phyloP scores from a whole-genome alignment of 345 rosid genomes.

The Lenwebbia sp. region DNA sequence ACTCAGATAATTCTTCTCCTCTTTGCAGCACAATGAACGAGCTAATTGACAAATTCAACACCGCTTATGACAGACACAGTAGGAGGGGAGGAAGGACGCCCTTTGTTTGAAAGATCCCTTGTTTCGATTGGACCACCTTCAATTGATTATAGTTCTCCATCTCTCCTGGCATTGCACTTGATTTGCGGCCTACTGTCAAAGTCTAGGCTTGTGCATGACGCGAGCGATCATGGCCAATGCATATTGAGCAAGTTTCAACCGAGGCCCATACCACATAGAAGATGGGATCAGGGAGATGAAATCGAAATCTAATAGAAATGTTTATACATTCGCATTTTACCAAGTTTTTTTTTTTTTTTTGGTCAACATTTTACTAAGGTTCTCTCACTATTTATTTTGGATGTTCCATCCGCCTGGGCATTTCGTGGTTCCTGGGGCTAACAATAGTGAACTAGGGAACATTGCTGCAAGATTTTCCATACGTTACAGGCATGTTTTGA shows the following conservation, averaged over 20 bases:
- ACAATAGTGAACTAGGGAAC: background rate
- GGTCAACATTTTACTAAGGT: background rate
- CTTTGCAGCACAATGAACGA: constrained; percentile 84
- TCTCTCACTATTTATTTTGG: background rate
- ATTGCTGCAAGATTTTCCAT: background rate
- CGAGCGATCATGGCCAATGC: background rate
- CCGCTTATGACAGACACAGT: constrained; percentile 81
- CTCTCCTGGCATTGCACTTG: background rate
- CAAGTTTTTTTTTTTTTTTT: no score
- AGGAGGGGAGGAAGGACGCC: constrained; percentile 90
- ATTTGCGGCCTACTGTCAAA: background rate
- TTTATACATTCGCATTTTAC: background rate
- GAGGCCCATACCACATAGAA: background rate
- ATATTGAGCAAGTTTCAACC: background rate
- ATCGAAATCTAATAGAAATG: background rate
- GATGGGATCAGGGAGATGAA: background rate
- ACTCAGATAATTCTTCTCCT: background rate
- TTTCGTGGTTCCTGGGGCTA: background rate
- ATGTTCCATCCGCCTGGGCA: background rate
- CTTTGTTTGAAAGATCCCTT: constrained; percentile 36
- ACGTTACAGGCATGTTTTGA: background rate
- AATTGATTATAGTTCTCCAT: background rate
- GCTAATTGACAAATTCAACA: constrained; percentile 92
- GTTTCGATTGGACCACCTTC: background rate
- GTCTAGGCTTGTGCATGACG: background rate